Evolutionary conservation across 2,329 filamentous ascomycete genomes (phyloP), one percentile per base, ranked within the genome.

Genomic region (Fusarium tjaetaba): DNA sequence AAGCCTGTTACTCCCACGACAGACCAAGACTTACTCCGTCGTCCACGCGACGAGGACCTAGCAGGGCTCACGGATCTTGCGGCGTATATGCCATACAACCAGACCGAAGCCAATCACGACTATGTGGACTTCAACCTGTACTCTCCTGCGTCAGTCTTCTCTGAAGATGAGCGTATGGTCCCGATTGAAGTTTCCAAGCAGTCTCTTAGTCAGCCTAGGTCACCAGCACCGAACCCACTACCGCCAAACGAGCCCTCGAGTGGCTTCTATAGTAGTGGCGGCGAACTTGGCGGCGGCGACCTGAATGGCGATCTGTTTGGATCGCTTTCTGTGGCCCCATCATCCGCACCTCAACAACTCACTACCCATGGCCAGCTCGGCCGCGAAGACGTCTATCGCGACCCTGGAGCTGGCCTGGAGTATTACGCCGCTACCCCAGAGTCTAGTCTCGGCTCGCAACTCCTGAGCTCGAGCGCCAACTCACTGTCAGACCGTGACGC

Each of bases 61-160:
- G 57, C 65, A 51, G 69, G 72, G 36, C 42, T 32, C n/a, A 20
- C 36, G 16, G 45, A 67, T 60, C 53, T 65, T 41, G 65, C 71
- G 41, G 61, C 67, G 32, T 62, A 71, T 28, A 66, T 79, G 49
- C 77, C 77, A 46, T 78, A 73, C 65, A 65, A 76, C 61, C 72
- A 78, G 45, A 59, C 58, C 34, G 75, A 74, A 65, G 61, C 64
- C 61, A 65, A 70, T 53, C 49, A 76, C 69, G 81, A 86, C 79
- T 89, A 89, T 75, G 80, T 84, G 73, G 88, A 89, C 81, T 89
- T 89, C 81, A 86, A 85, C 76, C 84, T 89, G 22, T 89, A 85
- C 81, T 89, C 87, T 56, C 87, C 88, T 6, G 79, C 81, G 28
- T 84, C 86, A 24, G 83, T 80, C 67, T 84, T 84, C 77, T 81